Evolutionary conservation across 345 rosid genomes (phyloP).

Genomic region (Lepidium africanum): DNA sequence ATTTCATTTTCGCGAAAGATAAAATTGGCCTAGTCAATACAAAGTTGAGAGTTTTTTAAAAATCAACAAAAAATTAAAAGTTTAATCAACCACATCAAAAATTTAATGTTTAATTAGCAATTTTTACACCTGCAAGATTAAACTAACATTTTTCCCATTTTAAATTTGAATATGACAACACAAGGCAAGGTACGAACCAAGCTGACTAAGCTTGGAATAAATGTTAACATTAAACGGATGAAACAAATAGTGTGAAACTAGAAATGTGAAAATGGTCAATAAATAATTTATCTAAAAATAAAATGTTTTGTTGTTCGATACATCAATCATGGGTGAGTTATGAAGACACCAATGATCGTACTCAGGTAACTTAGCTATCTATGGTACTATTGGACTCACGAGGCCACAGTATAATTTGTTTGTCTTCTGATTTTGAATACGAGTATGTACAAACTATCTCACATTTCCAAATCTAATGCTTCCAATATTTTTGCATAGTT

Average conservation of each 20-base stretch:
- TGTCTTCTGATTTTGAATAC: conserved; percentile 1
- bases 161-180: background rate
- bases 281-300: background rate
- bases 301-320: background rate
- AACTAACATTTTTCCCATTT: too few species aligned
- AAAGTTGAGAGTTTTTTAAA: too few species aligned
- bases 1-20: too few species aligned
- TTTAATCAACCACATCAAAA: too few species aligned
- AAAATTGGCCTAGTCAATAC: too few species aligned
- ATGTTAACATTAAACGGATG: background rate
- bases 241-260: background rate
- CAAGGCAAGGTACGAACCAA: background rate
- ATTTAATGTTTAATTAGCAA: too few species aligned
- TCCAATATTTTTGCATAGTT: conserved; percentile 1
- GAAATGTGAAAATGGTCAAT: background rate
- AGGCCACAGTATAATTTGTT: conserved; percentile 12
- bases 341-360: background rate
- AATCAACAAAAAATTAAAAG: too few species aligned
- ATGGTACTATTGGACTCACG: conserved; percentile 19
- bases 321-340: background rate
- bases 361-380: background rate
- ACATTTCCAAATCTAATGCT: conserved; percentile 18
- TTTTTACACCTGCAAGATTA: too few species aligned
- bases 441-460: background rate
- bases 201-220: background rate